Conservation (phyloP, 768 basidiomycete species). For the Tricholoma matsutake region DNA sequence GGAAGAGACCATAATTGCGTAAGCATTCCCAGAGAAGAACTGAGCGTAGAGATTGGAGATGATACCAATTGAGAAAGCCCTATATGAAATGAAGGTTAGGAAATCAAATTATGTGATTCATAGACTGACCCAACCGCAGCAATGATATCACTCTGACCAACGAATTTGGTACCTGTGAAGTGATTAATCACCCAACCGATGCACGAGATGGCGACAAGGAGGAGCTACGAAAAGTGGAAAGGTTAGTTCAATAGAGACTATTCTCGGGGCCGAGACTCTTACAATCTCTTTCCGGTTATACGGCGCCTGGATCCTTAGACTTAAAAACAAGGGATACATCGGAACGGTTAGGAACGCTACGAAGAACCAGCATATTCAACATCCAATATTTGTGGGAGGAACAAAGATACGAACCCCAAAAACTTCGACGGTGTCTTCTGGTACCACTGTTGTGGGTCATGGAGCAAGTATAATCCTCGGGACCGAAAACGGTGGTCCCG, state of each 20-base stretch:
- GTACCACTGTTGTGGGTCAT: conserved; percentile 73
- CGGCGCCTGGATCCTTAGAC: conserved; percentile 62
- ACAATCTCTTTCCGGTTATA: conserved; percentile 56
- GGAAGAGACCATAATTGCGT: conserved; percentile 70
- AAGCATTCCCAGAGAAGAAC: conserved; percentile 70
- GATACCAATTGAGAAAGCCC: conserved; percentile 79
- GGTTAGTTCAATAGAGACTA: not conserved
- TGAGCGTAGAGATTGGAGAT: conserved; percentile 76
- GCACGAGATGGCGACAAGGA: conserved; percentile 60
- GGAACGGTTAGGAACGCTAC: conserved; percentile 71
- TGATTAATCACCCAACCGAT: conserved; percentile 81
- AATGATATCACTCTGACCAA: conserved; percentile 69
- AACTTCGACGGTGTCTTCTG: conserved; percentile 60
- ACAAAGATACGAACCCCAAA: conserved; percentile 56
- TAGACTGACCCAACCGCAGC: conserved; percentile 63
- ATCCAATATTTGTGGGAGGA: not conserved
- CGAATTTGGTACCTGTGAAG: conserved; percentile 59
- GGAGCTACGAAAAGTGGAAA: not conserved
- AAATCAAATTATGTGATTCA: not conserved
- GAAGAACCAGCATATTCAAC: not conserved
- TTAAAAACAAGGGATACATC: conserved; percentile 62
- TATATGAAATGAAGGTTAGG: conserved; percentile 17
- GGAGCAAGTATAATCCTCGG: conserved; percentile 60
- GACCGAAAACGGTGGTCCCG: conserved; percentile 39
- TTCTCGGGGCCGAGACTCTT: conserved; percentile 12